Percentiles rank a stretch among this genome's conserved stretches.
Evolutionary conservation across 2,329 filamentous ascomycete species (phyloP).

Genomic region (Cladophialophora bantiana): DNA sequence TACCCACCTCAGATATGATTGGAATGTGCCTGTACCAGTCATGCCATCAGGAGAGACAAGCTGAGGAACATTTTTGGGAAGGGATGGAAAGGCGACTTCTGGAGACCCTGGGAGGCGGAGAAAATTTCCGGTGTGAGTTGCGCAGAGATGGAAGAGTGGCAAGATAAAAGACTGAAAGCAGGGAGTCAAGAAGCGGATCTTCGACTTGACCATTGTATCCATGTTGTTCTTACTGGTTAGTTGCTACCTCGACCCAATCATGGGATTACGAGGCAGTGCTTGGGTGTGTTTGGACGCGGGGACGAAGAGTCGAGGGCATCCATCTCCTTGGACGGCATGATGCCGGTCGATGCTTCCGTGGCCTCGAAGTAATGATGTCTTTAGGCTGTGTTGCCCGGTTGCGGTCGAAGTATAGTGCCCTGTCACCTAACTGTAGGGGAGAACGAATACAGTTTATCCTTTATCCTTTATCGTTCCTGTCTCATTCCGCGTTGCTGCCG

Average conservation of each 20-base stretch:
- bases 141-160: background rate
- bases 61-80: slow-evolving; percentile 21
- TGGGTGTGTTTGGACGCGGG: background rate
- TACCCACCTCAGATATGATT: background rate
- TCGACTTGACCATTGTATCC: background rate
- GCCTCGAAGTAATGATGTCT: background rate
- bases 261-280: background rate
- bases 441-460: background rate
- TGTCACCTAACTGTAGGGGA: background rate
- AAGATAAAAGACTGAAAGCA: background rate
- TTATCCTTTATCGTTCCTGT: background rate
- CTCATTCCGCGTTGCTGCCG: too few relatives aligned
- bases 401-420: background rate
- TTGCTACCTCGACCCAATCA: background rate
- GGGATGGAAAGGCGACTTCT: background rate
- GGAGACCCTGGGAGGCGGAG: background rate
- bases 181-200: background rate
- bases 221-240: slow-evolving; percentile 1
- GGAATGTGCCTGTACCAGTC: slow-evolving; percentile 12
- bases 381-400: background rate
- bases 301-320: background rate
- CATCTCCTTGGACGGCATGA: background rate
- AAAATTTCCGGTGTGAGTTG: background rate
- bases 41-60: slow-evolving; percentile 6
- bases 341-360: background rate